phyloP scores from a whole-genome alignment of 208 protist species.

The Trypanosomatidae sp. region DNA sequence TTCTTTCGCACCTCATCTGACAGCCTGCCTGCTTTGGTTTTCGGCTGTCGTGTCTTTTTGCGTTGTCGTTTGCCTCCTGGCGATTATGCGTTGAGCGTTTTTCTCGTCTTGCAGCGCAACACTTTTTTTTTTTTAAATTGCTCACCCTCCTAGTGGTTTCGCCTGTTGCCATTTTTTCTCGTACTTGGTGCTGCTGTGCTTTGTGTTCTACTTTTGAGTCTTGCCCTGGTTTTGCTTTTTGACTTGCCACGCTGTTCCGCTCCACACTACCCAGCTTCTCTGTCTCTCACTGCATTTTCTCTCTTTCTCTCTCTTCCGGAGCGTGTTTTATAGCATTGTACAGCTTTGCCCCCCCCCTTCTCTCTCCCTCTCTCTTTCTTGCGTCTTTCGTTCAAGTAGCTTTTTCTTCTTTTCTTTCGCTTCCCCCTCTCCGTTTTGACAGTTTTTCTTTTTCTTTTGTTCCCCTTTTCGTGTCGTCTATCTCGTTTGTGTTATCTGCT shows the following conservation, averaged over 20 bases:
- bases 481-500: neutral
- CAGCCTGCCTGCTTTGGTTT: neutral
- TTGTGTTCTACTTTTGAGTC: neutral
- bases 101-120: neutral
- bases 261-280: neutral
- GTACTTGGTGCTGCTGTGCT: neutral
- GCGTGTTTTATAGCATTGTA: neutral
- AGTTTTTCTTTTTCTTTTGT: neutral
- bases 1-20: neutral
- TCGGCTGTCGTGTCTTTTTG: neutral
- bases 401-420: neutral
- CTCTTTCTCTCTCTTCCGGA: neutral
- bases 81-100: slow-evolving; percentile 4
- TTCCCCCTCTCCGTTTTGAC: no score
- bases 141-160: neutral
- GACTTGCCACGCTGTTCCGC: neutral
- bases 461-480: neutral
- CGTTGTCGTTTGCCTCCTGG: neutral
- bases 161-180: neutral
- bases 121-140: neutral
- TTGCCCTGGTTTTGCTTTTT: neutral
- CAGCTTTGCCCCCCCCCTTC: neutral
- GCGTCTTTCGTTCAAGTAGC: neutral
- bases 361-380: no score
- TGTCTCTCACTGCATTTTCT: neutral